Base-by-base conservation (phyloP, 169 alveolate genomes). In the Cyclospora cayetanensis region DNA sequence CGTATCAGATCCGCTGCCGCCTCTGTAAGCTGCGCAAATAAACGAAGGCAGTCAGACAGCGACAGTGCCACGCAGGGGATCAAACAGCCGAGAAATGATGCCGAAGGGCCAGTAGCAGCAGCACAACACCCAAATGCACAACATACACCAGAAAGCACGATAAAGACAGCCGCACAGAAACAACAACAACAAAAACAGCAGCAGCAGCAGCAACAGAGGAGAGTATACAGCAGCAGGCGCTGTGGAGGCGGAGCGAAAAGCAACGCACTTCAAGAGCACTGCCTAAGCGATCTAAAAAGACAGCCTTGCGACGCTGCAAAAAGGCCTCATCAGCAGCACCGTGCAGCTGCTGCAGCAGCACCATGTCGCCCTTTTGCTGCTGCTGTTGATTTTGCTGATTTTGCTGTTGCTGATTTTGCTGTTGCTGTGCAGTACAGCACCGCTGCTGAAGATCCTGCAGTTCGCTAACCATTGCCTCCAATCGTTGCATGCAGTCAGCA, bases 371-470 rank as follows among this genome's bases (percentile, higher is more conserved):
- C 31, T 65, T 11, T 12, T 65, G 76, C 76, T 65, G 76, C 55
- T 46, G 55, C 55, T 46, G 55, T 46, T 46, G 22, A 35, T 65
- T 35, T 41, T 65, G 76, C n/a, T n/a, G n/a, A n/a, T n/a, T n/a
- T n/a, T n/a, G n/a, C n/a, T n/a, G n/a, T 12, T 65, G 76, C 76
- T 65, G 76, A 7, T 46, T 7, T 15, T 46, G 55, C 15, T 46
- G 22, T 41, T 65, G 76, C 76, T 65, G 76, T 31, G 37, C 43
- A 18, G 35, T 18, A 65, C 43, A 1, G 31, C n/a, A 65, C 34
- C 31, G 76, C 76, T 20, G 76, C 76, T 65, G 76, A 35, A 65
- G 76, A 35, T 65, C 43, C 76, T 65, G 76, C 76, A 65, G 76
- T 41, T 65, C 39, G 18, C 39, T 18, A 12, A 65, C 76, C 43